phyloP scores from a whole-genome alignment of 768 basidiomycete species.

The Boletus subparvulus region DNA sequence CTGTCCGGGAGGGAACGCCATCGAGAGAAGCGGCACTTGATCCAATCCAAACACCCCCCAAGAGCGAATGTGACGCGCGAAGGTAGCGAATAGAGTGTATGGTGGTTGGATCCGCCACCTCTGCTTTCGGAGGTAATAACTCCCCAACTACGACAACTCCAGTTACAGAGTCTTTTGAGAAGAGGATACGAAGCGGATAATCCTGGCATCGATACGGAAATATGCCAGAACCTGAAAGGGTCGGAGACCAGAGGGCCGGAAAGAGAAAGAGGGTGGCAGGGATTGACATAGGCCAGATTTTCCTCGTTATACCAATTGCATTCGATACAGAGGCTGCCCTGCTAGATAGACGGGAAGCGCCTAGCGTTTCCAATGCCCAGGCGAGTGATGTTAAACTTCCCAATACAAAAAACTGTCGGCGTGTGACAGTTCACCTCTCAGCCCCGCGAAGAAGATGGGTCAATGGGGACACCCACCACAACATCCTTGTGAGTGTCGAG shows the following conservation, averaged over 20 bases:
- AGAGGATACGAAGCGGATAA: constrained; percentile 64
- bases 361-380: constrained; percentile 13
- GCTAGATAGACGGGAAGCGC: not conserved
- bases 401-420: constrained; percentile 23
- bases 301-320: not conserved
- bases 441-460: not conserved
- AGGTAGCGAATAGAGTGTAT: constrained; percentile 59
- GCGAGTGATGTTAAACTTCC: constrained; percentile 17
- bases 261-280: constrained; percentile 39
- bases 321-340: not conserved
- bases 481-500: constrained; percentile 20
- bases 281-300: constrained; percentile 16
- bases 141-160: constrained; percentile 86
- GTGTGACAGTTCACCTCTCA: constrained; percentile 1
- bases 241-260: constrained; percentile 49
- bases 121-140: constrained; percentile 40
- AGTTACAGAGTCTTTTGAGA: constrained; percentile 66
- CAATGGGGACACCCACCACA: constrained; percentile 16
- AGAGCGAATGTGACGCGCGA: constrained; percentile 62
- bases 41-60: constrained; percentile 81
- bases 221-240: constrained; percentile 53
- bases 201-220: constrained; percentile 51
- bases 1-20: constrained; percentile 40
- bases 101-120: constrained; percentile 26
- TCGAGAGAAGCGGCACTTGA: constrained; percentile 45